phyloP scores from a whole-genome alignment of 257 asterid genomes.

The Scutellaria baicalensis region DNA sequence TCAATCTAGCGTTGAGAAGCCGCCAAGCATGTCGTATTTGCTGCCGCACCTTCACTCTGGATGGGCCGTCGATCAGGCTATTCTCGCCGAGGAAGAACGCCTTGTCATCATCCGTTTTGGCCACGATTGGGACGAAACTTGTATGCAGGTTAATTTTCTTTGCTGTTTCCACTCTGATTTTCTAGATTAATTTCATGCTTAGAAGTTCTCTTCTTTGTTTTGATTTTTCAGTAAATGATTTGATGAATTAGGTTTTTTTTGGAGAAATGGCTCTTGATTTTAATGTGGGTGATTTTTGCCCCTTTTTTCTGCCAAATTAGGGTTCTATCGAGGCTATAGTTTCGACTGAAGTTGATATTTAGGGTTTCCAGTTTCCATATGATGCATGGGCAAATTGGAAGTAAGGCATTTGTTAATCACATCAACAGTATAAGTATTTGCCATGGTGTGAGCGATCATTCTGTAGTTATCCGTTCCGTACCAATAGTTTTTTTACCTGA shows the following conservation, averaged over 20 bases:
- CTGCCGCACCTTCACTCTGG: slow-evolving; percentile 94
- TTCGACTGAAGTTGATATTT: background rate
- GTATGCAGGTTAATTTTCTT: slow-evolving; percentile 67
- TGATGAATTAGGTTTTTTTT: background rate
- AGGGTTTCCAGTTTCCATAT: background rate
- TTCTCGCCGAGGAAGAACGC: slow-evolving; percentile 94
- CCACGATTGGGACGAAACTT: slow-evolving; percentile 94
- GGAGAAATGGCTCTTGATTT: background rate
- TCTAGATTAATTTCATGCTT: background rate
- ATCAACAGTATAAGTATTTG: background rate
- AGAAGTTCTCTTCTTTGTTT: background rate
- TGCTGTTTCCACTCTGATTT: background rate
- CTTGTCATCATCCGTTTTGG: slow-evolving; percentile 93
- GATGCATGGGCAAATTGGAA: background rate
- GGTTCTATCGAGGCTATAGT: background rate
- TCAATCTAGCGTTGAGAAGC: background rate
- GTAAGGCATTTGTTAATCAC: background rate
- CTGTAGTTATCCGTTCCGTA: background rate
- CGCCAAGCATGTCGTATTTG: slow-evolving; percentile 63
- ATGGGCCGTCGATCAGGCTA: slow-evolving; percentile 95
- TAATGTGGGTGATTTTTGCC: background rate
- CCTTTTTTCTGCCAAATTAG: slow-evolving; percentile 5
- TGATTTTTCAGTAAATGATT: background rate
- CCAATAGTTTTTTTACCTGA: background rate
- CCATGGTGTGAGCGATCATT: background rate